These are phyloP conservation scores for Haematococcus sp. DNA, from an alignment of 139 green algal genomes.

Conservation along the genomic window DNA sequence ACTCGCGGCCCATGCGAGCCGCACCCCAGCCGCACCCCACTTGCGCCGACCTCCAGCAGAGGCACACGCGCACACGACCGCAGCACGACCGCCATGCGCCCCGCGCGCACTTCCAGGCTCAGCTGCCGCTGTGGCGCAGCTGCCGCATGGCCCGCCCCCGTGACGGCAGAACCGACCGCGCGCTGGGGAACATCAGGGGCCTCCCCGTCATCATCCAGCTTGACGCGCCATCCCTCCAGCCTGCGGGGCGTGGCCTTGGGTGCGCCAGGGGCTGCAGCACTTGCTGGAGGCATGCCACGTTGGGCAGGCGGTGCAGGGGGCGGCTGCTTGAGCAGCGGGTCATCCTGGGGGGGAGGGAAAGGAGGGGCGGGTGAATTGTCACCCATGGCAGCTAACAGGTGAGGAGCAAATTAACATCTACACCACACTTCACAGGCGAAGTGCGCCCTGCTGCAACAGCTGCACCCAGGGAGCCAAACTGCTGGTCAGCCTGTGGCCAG, in stretches of 20 bases:
- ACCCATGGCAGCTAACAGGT: no score
- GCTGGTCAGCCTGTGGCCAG: no score
- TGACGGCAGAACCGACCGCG: no score
- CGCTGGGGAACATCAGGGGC: background rate
- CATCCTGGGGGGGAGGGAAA: no score
- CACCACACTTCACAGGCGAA: no score
- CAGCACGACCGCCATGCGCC: constrained; percentile 48
- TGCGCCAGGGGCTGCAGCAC: no score
- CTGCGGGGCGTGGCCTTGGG: background rate
- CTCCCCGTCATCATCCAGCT: constrained; percentile 20
- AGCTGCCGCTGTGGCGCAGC: background rate
- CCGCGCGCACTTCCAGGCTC: constrained; percentile 32
- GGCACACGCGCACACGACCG: constrained; percentile 54
- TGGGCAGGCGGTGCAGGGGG: background rate
- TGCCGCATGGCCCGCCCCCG: no score
- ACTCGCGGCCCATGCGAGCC: constrained; percentile 21
- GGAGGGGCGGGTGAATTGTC: no score
- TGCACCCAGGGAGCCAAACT: no score
- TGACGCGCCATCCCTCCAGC: constrained; percentile 21
- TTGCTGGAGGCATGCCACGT: no score
- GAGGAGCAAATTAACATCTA: no score
- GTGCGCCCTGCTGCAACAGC: no score
- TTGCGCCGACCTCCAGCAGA: constrained; percentile 64
- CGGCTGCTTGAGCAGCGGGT: background rate
- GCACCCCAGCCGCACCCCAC: constrained; percentile 27